Evolutionary conservation across 2,329 filamentous ascomycete species (phyloP), one percentile per base, ranked within the genome.

Genomic region (Emmonsia crescens): DNA sequence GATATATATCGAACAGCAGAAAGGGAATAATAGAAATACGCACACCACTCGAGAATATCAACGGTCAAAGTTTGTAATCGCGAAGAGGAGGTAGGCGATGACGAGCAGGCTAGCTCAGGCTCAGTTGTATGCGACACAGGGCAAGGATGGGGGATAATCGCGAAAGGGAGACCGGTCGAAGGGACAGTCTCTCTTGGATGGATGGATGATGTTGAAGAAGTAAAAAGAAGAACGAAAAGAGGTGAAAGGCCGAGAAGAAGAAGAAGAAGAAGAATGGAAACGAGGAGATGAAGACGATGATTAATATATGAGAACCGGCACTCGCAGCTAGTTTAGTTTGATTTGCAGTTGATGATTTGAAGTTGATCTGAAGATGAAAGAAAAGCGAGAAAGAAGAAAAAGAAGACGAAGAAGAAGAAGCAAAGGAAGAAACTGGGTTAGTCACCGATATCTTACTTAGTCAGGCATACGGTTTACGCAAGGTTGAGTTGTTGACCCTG

Each of bases 11-110:
- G n/a, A n/a, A n/a, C n/a, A n/a, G n/a, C n/a, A n/a, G n/a, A n/a
- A 44, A 29, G 9, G 12, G 24, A 27, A 49, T 46, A 38, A 40
- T 33, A 57, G 29, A 42, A 59, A 59, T 51, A 52, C 62, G 56
- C 55, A 65, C 64, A 64, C 63, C 64, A 64, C 31, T 62, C 44
- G 65, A 64, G 63, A 64, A 63, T 62, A 62, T 62, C 59, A 51
- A 58, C 59, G 36, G 55, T 60, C 33, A 27, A 38, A 19, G 19
- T 24, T 16, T 19, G 4, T n/a, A 44, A 42, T 24, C 21, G 54
- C 21, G 48, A 52, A 49, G 52, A 33, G 33, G 52, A 55, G 51
- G 38, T 9, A 55, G 31, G 31, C 14, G 31, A 49, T 29, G 51
- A 36, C 6, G 51, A 36, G 51, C 27, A 21, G 24, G 21, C 9